Evolutionary conservation across 805 yeast species (phyloP).

Genomic region (Candida bentonensis): DNA sequence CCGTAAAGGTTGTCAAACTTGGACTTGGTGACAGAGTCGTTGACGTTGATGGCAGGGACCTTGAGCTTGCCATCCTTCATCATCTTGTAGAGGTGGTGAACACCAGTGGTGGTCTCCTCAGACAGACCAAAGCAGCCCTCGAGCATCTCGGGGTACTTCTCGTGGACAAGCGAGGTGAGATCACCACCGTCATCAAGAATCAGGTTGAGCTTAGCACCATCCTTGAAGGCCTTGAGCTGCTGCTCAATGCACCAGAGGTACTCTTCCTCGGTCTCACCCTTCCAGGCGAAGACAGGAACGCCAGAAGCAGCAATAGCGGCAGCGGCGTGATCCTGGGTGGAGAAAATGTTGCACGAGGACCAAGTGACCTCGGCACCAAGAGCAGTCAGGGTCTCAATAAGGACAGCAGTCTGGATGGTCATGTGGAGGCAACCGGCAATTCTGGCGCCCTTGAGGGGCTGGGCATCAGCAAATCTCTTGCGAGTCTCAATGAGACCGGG

Average conservation of each 20-base stretch:
- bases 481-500: constrained; percentile 98
- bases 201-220: constrained; percentile 85
- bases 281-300: constrained; percentile 99
- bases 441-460: constrained; percentile 97
- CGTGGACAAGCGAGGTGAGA: constrained; percentile 90
- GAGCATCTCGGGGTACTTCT: constrained; percentile 95
- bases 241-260: constrained; percentile 99
- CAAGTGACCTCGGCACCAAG: constrained; percentile 99
- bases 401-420: constrained; percentile 98
- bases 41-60: constrained; percentile 98
- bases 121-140: constrained; percentile 89
- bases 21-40: constrained; percentile 97
- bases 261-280: constrained; percentile 99
- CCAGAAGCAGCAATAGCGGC: constrained; percentile 99
- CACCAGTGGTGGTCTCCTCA: constrained; percentile 99
- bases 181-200: constrained; percentile 99
- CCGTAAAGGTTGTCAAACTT: constrained; percentile 99
- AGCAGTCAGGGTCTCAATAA: constrained; percentile 92
- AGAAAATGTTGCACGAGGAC: constrained; percentile 98
- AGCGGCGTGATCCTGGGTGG: constrained; percentile 99
- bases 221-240: constrained; percentile 96
- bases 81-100: constrained; percentile 97
- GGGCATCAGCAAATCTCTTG: constrained; percentile 75
- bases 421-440: constrained; percentile 98
- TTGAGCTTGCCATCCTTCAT: constrained; percentile 73